Evolutionary conservation across 1,139 yeast genomes (phyloP), one percentile per base, ranked within the genome.

Genomic region (Debaryomyces fabryi): DNA sequence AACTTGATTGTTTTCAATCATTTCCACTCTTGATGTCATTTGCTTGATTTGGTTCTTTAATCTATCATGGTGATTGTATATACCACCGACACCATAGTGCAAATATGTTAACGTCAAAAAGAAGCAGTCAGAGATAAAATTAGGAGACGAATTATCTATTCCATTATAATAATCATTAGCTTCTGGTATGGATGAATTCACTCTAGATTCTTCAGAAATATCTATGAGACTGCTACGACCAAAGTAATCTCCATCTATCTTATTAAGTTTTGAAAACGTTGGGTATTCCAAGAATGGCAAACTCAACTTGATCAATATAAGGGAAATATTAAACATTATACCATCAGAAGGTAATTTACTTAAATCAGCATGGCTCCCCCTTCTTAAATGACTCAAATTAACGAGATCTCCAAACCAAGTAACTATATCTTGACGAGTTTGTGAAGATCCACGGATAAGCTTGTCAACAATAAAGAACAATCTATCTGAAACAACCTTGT

Each of bases 1-100:
- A n/a, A 55, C 52, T 44, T 58, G 52, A 24, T 60, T 68, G 39
- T 68, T 63, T 52, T 76, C 74, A 15, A 83, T 58, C 59, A 70
- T 76, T 6, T 76, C 79, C 16, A 86, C 60, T 49, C 85, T 79
- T 52, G 75, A 77, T 43, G 78, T 74, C 32, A 79, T 55, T 52
- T 82, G 85, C 46, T 82, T 79, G 35, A 83, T 69, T 48, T 74
- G 74, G 37, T 74, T 73, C 50, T 80, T 76, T 36, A 83, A 62
- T 49, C 85, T 78, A 46, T 82, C 83, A 54, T 81, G 82, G 42
- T 79, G 78, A 42, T 83, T 75, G 46, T 78, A 70, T 0, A 88
- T 70, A 44, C 97, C 98, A 30, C 96, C 96, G 38, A 90, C 71
- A 40, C 98, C 99, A 66, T 88, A 95, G 57, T 93, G 92, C 48